phyloP scores from a whole-genome alignment of 257 asterid genomes.

The Petrea volubilis region DNA sequence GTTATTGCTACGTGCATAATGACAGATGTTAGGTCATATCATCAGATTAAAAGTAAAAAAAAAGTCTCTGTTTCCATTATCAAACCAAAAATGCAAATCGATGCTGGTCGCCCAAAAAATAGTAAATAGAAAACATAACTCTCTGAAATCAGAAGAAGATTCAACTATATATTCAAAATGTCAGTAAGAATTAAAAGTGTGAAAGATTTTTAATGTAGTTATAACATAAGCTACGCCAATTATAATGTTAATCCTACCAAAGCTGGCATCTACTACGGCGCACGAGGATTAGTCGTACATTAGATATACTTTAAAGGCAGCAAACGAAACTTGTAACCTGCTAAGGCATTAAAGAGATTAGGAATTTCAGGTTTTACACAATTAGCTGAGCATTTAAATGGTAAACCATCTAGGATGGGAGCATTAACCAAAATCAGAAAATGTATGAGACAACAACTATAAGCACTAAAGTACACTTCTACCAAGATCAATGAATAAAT shows the following conservation, averaged over 20 bases:
- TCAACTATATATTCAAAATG: not conserved
- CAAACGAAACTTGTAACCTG: not conserved
- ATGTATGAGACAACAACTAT: not conserved
- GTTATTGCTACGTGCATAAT: not conserved
- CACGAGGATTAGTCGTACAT: not conserved
- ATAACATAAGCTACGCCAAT: not conserved
- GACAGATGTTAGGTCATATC: not conserved
- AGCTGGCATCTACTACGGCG: constrained; percentile 1
- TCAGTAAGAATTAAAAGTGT: not conserved
- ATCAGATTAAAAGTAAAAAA: constrained; percentile 3
- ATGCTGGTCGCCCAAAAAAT: not conserved
- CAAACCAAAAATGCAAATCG: not conserved
- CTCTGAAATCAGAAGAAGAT: not conserved
- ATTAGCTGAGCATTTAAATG: not conserved
- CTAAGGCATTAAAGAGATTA: not conserved
- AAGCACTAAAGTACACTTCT: not conserved
- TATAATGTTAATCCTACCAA: not conserved
- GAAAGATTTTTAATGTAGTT: not conserved
- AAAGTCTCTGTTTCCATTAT: not conserved
- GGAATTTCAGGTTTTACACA: not conserved
- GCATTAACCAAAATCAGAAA: not conserved
- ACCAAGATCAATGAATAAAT: constrained; percentile 2
- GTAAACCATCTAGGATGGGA: not conserved
- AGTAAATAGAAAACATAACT: not conserved
- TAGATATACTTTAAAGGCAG: not conserved